Percentiles rank a stretch among this genome's conserved stretches.
phyloP scores from a whole-genome alignment of 202 grass and related monocot species.

The Alloteropsis angusta region DNA sequence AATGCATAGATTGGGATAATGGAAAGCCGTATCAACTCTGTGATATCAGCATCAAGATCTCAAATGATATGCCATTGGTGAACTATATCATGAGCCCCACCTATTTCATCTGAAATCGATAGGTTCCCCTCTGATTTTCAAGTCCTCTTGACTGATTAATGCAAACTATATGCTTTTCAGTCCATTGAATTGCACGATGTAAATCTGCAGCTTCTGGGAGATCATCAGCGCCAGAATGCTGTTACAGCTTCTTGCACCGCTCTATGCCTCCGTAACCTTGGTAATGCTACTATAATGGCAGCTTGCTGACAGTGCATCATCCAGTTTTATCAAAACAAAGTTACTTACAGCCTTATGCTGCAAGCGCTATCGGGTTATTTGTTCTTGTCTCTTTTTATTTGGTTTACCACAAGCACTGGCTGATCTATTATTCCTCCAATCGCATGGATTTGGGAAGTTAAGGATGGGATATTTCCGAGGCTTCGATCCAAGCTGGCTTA shows the following conservation, averaged over 20 bases:
- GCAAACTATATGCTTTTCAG: slow-evolving; percentile 31
- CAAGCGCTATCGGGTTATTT: neutral
- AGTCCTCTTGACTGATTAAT: neutral
- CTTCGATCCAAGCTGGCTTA: slow-evolving; percentile 61
- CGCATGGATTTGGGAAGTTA: slow-evolving; percentile 24
- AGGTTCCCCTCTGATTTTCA: neutral
- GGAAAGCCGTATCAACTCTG: slow-evolving; percentile 45
- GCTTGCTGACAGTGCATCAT: neutral
- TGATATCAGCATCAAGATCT: slow-evolving; percentile 44
- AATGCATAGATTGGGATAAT: slow-evolving; percentile 43
- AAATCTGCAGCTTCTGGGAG: slow-evolving; percentile 69
- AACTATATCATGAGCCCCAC: neutral
- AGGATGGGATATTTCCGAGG: slow-evolving; percentile 62
- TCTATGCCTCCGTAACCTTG: slow-evolving; percentile 54
- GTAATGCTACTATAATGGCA: slow-evolving; percentile 24
- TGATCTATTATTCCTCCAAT: neutral
- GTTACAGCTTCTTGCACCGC: slow-evolving; percentile 59
- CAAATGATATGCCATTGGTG: slow-evolving; percentile 38
- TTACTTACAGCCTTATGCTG: neutral
- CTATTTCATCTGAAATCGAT: neutral
- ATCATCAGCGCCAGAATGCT: slow-evolving; percentile 71
- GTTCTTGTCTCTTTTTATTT: neutral
- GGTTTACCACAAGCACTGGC: neutral
- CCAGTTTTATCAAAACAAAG: neutral
- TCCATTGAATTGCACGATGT: slow-evolving; percentile 40